Percentiles rank a stretch among this genome's conserved stretches.
Evolutionary conservation across 164 flowering plant genomes (phyloP).

Genomic region (Sextonia rubra): DNA sequence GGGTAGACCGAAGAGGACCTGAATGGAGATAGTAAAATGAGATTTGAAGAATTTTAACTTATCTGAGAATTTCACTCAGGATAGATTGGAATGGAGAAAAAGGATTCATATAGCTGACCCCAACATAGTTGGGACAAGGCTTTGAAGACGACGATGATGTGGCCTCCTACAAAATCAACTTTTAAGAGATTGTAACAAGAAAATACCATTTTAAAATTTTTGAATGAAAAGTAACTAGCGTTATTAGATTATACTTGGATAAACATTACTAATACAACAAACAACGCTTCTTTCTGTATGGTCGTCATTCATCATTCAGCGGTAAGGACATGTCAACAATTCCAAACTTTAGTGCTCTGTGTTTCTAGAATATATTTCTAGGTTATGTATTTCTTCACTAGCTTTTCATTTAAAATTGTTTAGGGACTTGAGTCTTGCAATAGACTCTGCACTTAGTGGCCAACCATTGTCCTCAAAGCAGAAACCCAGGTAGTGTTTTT

Average conservation of each 20-base stretch:
- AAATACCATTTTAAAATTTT: too few species aligned
- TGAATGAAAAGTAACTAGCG: background rate
- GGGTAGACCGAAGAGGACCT: too few species aligned
- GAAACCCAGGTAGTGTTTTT: conserved; percentile 62
- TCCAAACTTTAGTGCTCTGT: too few species aligned
- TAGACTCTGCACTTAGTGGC: conserved; percentile 74
- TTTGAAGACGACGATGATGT: too few species aligned
- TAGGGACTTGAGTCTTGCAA: conserved; percentile 82
- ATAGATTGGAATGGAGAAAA: too few species aligned
- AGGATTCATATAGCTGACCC: too few species aligned
- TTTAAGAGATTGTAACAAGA: too few species aligned
- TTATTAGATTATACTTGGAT: background rate
- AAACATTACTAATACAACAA: background rate
- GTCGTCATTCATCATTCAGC: background rate
- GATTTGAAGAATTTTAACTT: too few species aligned
- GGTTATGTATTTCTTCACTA: background rate
- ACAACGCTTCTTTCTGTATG: background rate
- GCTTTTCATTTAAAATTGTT: background rate
- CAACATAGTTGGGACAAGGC: too few species aligned
- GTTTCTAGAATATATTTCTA: too few species aligned
- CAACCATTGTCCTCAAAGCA: conserved; percentile 56
- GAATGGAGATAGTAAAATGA: too few species aligned
- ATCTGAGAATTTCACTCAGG: too few species aligned
- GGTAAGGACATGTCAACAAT: background rate
- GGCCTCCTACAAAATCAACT: background rate